A percentile compares a stretch with the other conserved stretches of the same genome.
These are phyloP conservation scores for Silene uniflora DNA, from an alignment of 148 eudicot species.

Conservation along the genomic window DNA sequence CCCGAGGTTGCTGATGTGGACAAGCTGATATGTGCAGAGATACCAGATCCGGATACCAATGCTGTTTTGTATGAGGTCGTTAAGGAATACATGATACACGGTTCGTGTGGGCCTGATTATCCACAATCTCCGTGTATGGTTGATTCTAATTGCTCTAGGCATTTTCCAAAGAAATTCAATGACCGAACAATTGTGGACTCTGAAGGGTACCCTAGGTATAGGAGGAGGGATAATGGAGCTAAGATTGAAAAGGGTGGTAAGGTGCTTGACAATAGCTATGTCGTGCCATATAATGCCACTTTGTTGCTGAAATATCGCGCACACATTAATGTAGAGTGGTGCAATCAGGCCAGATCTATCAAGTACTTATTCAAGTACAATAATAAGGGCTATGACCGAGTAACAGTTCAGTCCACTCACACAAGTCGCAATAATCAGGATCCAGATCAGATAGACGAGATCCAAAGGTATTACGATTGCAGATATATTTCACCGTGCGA, in stretches of 20 bases:
- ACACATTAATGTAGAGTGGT: no score
- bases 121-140: not conserved
- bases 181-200: not conserved
- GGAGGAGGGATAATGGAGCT: not conserved
- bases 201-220: conserved; percentile 4
- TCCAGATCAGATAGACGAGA: not conserved
- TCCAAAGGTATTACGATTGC: not conserved
- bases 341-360: no score
- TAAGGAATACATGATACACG: not conserved
- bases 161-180: not conserved
- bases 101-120: not conserved
- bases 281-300: no score
- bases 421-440: not conserved
- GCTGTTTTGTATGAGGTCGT: not conserved
- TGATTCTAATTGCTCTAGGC: not conserved
- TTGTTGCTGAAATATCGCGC: not conserved
- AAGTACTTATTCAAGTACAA: not conserved
- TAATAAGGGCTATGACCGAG: not conserved
- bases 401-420: not conserved
- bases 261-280: not conserved
- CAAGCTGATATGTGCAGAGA: not conserved
- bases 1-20: not conserved
- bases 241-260: not conserved
- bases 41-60: not conserved
- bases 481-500: not conserved